phyloP scores from a whole-genome alignment of 1,284 basidiomycete genomes.

The Moesziomyces antarcticus region DNA sequence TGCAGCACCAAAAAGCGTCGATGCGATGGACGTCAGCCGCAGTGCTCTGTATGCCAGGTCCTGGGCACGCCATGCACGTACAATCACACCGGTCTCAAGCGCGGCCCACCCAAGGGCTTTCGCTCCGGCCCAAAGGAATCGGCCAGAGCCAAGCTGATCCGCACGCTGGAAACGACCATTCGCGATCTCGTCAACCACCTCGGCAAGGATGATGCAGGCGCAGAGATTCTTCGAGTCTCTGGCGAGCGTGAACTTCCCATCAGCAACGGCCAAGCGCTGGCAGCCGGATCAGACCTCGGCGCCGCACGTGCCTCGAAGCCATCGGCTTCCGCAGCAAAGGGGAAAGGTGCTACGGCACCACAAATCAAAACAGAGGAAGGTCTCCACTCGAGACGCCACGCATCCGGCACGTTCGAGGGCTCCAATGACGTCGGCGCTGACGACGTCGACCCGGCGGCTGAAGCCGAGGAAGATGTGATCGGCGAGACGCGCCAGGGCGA shows the following conservation, averaged over 20 bases:
- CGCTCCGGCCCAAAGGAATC: conserved; percentile 57
- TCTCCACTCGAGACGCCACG: conserved; percentile 5
- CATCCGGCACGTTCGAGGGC: conserved; percentile 1
- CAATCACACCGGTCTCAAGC: conserved; percentile 51
- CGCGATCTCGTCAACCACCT: conserved; percentile 56
- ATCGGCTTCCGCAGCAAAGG: neutral
- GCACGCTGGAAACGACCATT: conserved; percentile 58
- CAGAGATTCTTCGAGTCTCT: conserved; percentile 51
- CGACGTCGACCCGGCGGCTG: conserved; percentile 23
- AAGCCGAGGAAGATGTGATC: conserved; percentile 46
- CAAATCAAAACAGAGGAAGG: conserved; percentile 36
- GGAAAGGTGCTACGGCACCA: neutral
- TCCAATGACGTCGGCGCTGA: conserved; percentile 13
- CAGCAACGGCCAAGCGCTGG: neutral
- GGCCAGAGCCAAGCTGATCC: conserved; percentile 52
- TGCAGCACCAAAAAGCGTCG: conserved; percentile 61
- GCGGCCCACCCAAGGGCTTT: conserved; percentile 62
- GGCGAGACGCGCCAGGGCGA: conserved; percentile 51
- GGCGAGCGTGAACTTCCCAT: conserved; percentile 37
- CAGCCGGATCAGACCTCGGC: neutral
- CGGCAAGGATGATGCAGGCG: conserved; percentile 46
- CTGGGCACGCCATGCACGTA: conserved; percentile 59
- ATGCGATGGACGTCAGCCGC: conserved; percentile 60
- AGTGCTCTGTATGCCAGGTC: conserved; percentile 58
- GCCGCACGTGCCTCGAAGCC: neutral